A percentile compares a stretch with the other conserved stretches of the same genome.
Evolutionary conservation across 192 early-diverging fungal species (phyloP).

Genomic region (Podochytrium sp.): DNA sequence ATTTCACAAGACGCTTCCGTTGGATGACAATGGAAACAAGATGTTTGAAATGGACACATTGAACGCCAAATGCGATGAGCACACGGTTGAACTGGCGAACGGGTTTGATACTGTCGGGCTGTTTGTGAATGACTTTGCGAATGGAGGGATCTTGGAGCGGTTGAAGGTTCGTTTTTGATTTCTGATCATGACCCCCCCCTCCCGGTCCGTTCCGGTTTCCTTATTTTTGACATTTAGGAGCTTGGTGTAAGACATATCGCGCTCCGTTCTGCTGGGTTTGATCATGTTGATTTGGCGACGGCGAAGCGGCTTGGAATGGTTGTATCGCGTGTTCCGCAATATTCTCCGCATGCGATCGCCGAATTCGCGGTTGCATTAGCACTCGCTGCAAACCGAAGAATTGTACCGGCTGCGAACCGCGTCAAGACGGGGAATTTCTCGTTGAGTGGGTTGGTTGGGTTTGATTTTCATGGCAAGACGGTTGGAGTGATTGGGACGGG

Average conservation of each 20-base stretch:
- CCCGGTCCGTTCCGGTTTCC: too few species aligned
- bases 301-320: slow-evolving; percentile 25
- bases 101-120: not conserved
- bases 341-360: slow-evolving; percentile 54
- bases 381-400: slow-evolving; percentile 48
- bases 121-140: slow-evolving; percentile 47
- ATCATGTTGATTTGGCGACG: slow-evolving; percentile 50
- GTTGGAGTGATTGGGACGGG: slow-evolving; percentile 49
- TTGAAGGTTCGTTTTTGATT: slow-evolving; percentile 11
- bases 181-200: too few species aligned
- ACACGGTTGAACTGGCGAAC: not conserved
- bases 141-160: slow-evolving; percentile 11
- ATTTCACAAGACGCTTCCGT: not conserved
- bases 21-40: too few species aligned
- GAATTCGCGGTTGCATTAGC: slow-evolving; percentile 50
- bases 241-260: slow-evolving; percentile 46
- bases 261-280: slow-evolving; percentile 52
- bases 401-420: slow-evolving; percentile 35
- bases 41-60: not conserved
- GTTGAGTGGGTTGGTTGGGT: slow-evolving; percentile 45
- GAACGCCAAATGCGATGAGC: not conserved
- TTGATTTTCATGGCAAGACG: slow-evolving; percentile 56
- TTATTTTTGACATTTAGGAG: too few species aligned
- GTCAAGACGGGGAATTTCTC: slow-evolving; percentile 46
- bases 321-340: slow-evolving; percentile 52